Base-by-base conservation (phyloP, 2,329 filamentous ascomycete genomes). In the Aspergillus clavatus region DNA sequence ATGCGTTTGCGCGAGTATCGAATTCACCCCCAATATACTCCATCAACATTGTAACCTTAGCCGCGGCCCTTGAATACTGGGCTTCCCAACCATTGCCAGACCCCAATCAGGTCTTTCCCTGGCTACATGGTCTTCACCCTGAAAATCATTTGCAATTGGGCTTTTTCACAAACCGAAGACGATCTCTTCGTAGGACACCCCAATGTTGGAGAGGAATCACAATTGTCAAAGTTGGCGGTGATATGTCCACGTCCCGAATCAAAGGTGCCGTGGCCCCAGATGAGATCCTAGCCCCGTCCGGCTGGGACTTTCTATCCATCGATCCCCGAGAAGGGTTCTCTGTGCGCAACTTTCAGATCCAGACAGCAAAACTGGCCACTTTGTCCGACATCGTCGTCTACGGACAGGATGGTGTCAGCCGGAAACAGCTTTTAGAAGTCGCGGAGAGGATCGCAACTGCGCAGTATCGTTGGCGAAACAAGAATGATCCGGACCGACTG, bases 261-360 rank as follows among this genome's bases (percentile, higher is more conserved):
- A 96, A 95, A 66, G 91, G 91, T 23, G 89, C 93, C 19, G 80
- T 97, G 54, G 78, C 84, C 3, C 86, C 89, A 0, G 80, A 87
- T 1, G 93, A 97, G 66, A 76, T 97, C 36, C 68, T 97, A 46
- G 76, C 81, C 28, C 67, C 72, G 10, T 68, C 69, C 19, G 58
- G 70, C 12, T 69, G 78, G 36, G 76, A 82, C 18, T 95, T 98
- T 61, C 72, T 89, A 49, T 87, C 95, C 35, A 79, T 84, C 31
- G 93, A 98, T 61, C 93, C 93, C 1, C 79, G 74, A 45, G 87
- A 95, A 54, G 93, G 93, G 7, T 97, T 97, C 63, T 95, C 89
- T 4, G 90, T 97, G 35, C 82, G 93, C 37, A 97, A 97, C 66
- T 98, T 98, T 62, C 91, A 97, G 58, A 97, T 97, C 29, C 93